phyloP scores from a whole-genome alignment of 139 green algal species.

The Closterium sp. region DNA sequence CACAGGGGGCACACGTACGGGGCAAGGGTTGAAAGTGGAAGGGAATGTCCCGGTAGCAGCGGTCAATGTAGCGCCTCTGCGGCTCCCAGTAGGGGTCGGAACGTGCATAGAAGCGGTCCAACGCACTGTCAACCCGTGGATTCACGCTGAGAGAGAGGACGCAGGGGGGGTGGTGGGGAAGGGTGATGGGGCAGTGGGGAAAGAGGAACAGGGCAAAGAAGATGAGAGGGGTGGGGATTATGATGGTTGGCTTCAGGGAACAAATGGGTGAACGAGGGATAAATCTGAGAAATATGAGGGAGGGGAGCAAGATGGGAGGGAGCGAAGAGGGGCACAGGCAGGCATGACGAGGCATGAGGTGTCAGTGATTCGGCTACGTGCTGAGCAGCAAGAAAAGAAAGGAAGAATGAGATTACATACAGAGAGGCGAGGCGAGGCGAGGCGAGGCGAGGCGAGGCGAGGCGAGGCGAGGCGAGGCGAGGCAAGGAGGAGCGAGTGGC shows the following conservation, averaged over 20 bases:
- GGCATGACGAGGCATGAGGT: neutral
- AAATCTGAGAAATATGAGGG: too few relatives aligned
- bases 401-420: too few relatives aligned
- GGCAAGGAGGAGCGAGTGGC: too few relatives aligned
- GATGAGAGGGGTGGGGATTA: neutral
- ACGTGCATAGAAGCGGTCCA: neutral
- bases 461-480: too few relatives aligned
- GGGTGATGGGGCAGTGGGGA: neutral
- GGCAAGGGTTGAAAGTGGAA: constrained; percentile 14
- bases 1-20: neutral
- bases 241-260: neutral
- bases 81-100: constrained; percentile 26
- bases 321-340: neutral
- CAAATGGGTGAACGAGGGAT: too few relatives aligned
- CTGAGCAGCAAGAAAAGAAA: too few relatives aligned
- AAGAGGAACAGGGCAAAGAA: constrained; percentile 1
- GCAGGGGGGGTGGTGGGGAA: neutral
- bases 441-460: too few relatives aligned
- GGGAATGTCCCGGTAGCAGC: constrained; percentile 17
- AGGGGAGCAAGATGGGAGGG: too few relatives aligned
- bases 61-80: constrained; percentile 16
- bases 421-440: too few relatives aligned
- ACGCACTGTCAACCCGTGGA: constrained; percentile 1
- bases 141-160: neutral
- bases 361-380: too few relatives aligned